These are phyloP conservation scores for Diplosphaera chodatii DNA, from an alignment of 139 green algal species.

Conservation along the genomic window DNA sequence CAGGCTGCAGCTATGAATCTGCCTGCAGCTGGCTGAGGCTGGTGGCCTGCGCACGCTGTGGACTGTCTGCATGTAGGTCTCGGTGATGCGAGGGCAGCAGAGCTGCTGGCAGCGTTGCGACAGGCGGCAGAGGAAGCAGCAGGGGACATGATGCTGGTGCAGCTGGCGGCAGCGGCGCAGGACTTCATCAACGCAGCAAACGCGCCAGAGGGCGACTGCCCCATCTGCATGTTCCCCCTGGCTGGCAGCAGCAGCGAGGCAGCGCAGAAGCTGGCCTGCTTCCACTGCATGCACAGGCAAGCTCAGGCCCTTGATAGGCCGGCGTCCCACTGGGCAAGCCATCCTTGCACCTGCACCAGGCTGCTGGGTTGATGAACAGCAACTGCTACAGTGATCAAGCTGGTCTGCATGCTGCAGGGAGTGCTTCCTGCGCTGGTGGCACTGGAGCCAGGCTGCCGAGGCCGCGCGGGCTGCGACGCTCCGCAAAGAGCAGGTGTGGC, in stretches of 20 bases:
- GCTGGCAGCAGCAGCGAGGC: too few species aligned
- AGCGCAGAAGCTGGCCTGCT: not conserved
- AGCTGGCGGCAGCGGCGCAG: not conserved
- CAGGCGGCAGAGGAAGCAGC: not conserved
- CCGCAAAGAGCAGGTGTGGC: not conserved
- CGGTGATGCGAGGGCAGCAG: not conserved
- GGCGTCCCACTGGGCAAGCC: too few species aligned
- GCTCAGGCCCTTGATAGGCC: too few species aligned
- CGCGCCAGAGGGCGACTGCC: not conserved
- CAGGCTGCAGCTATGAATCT: too few species aligned
- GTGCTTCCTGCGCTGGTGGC: not conserved
- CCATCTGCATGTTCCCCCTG: not conserved
- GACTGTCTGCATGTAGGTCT: not conserved
- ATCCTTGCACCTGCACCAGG: too few species aligned
- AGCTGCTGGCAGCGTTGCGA: not conserved
- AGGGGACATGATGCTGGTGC: not conserved
- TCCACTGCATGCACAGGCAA: slow-evolving; percentile 1
- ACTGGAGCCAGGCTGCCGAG: not conserved
- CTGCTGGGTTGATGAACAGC: too few species aligned
- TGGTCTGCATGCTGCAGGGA: too few species aligned
- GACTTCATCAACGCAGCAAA: not conserved
- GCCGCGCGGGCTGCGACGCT: not conserved
- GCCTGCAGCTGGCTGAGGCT: too few species aligned
- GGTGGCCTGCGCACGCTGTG: too few species aligned
- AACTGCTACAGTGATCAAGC: too few species aligned